phyloP scores from a whole-genome alignment of 306 rosid genomes.

The apple (Malus domestica) region ASM211411v1 NC_041801.1:12622501-12623000 shows the following conservation, averaged over 20 bases:
- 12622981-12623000: too few species aligned
- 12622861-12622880: too few species aligned
- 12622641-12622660: conserved; percentile 26
- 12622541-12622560: conserved; percentile 26
- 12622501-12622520: conserved; percentile 31
- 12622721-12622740: conserved; percentile 35
- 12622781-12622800: conserved; percentile 28
- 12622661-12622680: conserved; percentile 27
- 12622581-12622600: conserved; percentile 31
- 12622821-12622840: too few species aligned
- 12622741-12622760: conserved; percentile 28
- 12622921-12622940: conserved; percentile 29
- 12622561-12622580: conserved; percentile 29
- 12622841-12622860: too few species aligned
- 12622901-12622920: conserved; percentile 41
- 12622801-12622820: conserved; percentile 31
- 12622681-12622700: conserved; percentile 25
- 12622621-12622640: conserved; percentile 24
- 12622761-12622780: conserved; percentile 41
- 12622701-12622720: conserved; percentile 32
- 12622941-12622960: conserved; percentile 11
- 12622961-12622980: too few species aligned
- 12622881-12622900: background rate
- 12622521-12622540: conserved; percentile 13
- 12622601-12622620: conserved; percentile 27